Evolutionary conservation across 2,329 filamentous ascomycete species (phyloP), one percentile per base, ranked within the genome.

Genomic region (Trichoderma koningii): DNA sequence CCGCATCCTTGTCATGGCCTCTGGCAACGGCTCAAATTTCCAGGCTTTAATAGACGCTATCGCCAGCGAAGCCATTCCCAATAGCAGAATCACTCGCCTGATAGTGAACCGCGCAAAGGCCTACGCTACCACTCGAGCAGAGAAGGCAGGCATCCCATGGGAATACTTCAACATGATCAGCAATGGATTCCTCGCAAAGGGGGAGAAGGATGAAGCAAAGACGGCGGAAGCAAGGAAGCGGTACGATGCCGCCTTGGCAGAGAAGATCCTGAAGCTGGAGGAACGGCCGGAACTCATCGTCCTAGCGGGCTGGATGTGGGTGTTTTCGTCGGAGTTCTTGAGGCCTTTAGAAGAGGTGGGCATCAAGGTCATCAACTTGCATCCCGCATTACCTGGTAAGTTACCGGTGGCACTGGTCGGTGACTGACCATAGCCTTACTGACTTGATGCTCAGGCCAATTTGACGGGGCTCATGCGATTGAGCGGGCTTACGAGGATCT

Each of bases 251-350:
- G 90, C 91, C 50, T 81, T 96, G 68, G 90, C 91, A 0, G 76
- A 83, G 48, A 81, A 89, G 66, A 83, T 96, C 60, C 79, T 94
- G 26, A 67, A 70, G 7, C 64, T 63, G 17, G 69, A 77, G 5
- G 84, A 89, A 68, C 77, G 77, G 65, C 92, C 92, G 0, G 85
- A 93, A 63, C 77, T 96, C 63, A 86, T 96, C 55, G 89, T 95
- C 9, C 90, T 93, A 69, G 89, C 91, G 3, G 92, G 93, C 2
- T 96, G 91, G 84, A 96, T 96, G 92, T 89, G 95, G 75, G 89
- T 96, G 65, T 84, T 96, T 55, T 88, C 87, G 0, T 80, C 81
- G 2, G 79, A 81, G 1, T 95, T 96, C 74, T 79, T 96, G 55
- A 81, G 84, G 9, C 90, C 91, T 2, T 73, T 96, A 7, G 82